Evolutionary conservation across 2,329 filamentous ascomycete genomes (phyloP), one percentile per base, ranked within the genome.

Genomic region (Cucurbitaria berberidis): DNA sequence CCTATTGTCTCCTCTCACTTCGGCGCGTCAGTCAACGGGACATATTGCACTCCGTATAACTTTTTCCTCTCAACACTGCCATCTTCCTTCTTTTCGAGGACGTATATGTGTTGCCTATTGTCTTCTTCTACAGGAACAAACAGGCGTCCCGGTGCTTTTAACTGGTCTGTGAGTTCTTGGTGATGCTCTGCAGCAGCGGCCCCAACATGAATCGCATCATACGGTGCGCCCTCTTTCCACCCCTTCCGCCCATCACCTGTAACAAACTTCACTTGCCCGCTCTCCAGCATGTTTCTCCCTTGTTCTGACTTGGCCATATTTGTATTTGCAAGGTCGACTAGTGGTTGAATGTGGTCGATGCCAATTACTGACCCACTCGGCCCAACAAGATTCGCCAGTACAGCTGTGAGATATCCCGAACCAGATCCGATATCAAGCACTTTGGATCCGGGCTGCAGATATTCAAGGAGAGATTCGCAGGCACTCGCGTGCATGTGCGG

Each of bases 191-290:
- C 83, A 0, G 93, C 93, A 7, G 91, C 90, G 0, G 95, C 95
- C 0, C 95, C 95, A 2, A 98, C 95, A 72, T 98, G 95, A 54
- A 99, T 98, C 2, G 90, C 93, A 81, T 98, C 91, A 81, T 93
- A 99, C 0, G 86, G 82, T 16, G 68, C 63, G 56, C 77, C 81
- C 11, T 79, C 76, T 24, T 45, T 51, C 73, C 74, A 81, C 3
- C 80, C 80, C 48, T 74, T 69, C 55, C 80, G 64, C 11, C 80
- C 80, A 76, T 97, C 93, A 0, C 86, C 92, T 0, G 86, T 81
- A 1, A 93, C 81, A 68, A 96, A 96, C 51, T 80, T 79, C 36
- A 93, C 84, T 66, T 81, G 83, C 0, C 88, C 89, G 0, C 74
- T 78, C 1, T 82, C 81, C 13, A 97, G 74, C 48, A 96, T 75